Evolutionary conservation across 495 filamentous ascomycete species (phyloP).

Genomic region (Annulohypoxylon maeteangense): DNA sequence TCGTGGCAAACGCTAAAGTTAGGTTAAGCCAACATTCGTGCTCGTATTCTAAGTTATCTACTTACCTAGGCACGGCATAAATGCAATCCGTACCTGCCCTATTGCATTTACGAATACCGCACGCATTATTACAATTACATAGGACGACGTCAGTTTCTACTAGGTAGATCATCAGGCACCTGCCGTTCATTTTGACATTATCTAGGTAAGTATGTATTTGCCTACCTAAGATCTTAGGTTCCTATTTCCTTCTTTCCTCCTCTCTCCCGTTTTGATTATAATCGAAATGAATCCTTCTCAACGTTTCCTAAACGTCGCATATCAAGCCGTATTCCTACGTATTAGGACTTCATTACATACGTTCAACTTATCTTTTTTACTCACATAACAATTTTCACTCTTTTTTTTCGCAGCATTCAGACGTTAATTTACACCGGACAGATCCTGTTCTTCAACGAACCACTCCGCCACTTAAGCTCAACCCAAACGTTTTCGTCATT

Average conservation of each 20-base stretch:
- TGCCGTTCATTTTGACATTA: background rate
- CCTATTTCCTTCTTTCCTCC: background rate
- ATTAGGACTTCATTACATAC: background rate
- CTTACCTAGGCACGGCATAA: background rate
- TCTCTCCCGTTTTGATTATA: background rate
- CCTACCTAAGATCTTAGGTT: background rate
- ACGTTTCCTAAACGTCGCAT: background rate
- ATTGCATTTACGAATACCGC: background rate
- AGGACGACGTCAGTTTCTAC: background rate
- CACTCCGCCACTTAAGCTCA: background rate
- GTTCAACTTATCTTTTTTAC: background rate
- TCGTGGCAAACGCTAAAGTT: background rate
- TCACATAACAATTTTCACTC: background rate
- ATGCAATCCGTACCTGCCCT: background rate
- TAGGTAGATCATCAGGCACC: background rate
- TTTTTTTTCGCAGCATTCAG: background rate
- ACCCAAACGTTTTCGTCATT: background rate
- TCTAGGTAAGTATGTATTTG: background rate
- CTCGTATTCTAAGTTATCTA: background rate
- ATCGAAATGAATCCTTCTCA: background rate
- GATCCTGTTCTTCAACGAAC: background rate
- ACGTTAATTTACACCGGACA: conserved; percentile 19
- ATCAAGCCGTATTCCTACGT: background rate
- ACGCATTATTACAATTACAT: background rate
- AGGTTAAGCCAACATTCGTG: background rate